Conservation (phyloP, 2,329 filamentous ascomycete genomes). For the Aspergillus tubingensis region DNA sequence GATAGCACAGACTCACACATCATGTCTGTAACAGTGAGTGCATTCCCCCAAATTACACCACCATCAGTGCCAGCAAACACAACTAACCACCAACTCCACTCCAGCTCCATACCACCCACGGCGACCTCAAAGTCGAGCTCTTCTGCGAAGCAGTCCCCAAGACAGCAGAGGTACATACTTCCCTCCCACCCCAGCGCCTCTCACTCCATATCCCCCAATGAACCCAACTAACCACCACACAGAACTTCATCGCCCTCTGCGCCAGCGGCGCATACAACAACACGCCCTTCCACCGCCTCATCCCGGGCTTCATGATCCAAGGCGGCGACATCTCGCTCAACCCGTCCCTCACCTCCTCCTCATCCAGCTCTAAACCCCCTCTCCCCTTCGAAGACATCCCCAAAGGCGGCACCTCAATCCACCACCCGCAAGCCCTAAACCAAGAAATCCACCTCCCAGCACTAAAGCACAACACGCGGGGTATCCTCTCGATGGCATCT, state of each 20-base stretch:
- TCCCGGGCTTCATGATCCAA: slow-evolving; percentile 66
- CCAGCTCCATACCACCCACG: slow-evolving; percentile 78
- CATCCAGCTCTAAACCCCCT: slow-evolving; percentile 40
- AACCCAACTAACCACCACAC: slow-evolving; percentile 10
- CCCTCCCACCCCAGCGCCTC: too few species aligned
- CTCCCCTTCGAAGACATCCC: slow-evolving; percentile 51
- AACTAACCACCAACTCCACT: neutral
- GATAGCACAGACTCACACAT: neutral
- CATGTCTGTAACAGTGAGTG: slow-evolving; percentile 40
- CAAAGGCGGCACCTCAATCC: slow-evolving; percentile 60
- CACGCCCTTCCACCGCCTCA: slow-evolving; percentile 64
- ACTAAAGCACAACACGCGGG: slow-evolving; percentile 58
- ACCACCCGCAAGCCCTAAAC: slow-evolving; percentile 54
- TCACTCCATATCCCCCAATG: neutral
- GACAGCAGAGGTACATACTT: slow-evolving; percentile 70
- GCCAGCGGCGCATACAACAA: slow-evolving; percentile 62
- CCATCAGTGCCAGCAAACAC: neutral
- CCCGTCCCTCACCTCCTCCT: slow-evolving; percentile 40
- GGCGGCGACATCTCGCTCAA: slow-evolving; percentile 56
- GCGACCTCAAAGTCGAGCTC: slow-evolving; percentile 91
- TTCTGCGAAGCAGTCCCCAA: slow-evolving; percentile 95
- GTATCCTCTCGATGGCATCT: slow-evolving; percentile 62
- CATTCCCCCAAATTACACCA: neutral
- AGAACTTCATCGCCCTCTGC: slow-evolving; percentile 68
- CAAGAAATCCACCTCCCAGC: slow-evolving; percentile 63